Conservation (phyloP, 805 yeast genomes). For the Cyberlindnera maritima region DNA sequence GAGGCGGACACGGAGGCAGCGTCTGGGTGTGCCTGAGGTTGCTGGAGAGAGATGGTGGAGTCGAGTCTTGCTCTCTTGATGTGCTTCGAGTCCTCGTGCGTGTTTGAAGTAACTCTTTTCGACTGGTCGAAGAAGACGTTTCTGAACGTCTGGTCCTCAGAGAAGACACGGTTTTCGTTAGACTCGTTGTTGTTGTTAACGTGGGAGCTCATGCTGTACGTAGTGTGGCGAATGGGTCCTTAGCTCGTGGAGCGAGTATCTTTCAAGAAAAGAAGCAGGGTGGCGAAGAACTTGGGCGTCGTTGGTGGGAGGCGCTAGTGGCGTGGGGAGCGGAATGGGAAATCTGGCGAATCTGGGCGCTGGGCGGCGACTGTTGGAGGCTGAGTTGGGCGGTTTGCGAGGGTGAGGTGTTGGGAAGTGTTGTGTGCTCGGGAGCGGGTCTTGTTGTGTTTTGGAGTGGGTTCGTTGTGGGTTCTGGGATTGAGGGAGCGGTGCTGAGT, state of each 20-base stretch:
- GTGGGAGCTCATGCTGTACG: constrained; percentile 34
- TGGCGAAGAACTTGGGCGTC: not conserved
- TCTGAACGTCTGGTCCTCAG: constrained; percentile 31
- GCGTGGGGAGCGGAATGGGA: not conserved
- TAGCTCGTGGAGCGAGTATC: too few species aligned
- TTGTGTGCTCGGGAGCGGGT: not conserved
- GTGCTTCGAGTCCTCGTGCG: constrained; percentile 16
- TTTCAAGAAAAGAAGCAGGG: not conserved
- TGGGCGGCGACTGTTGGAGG: not conserved
- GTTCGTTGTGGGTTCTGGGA: not conserved
- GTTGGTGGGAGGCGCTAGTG: not conserved
- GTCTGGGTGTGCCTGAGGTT: constrained; percentile 5
- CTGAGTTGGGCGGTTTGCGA: not conserved
- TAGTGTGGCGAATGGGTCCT: too few species aligned
- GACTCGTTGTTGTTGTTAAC: constrained; percentile 33
- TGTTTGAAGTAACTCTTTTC: constrained; percentile 22
- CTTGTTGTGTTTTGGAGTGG: not conserved
- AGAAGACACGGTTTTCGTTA: constrained; percentile 33
- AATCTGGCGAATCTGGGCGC: not conserved
- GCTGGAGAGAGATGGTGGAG: constrained; percentile 19
- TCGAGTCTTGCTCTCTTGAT: constrained; percentile 34
- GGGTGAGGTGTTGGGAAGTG: not conserved
- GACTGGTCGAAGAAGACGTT: constrained; percentile 26
- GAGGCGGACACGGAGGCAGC: constrained; percentile 15
- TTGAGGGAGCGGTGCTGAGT: not conserved